These are phyloP conservation scores for Cercospora nicotianae DNA, from an alignment of 2,329 filamentous ascomycete species.

Conservation along the genomic window DNA sequence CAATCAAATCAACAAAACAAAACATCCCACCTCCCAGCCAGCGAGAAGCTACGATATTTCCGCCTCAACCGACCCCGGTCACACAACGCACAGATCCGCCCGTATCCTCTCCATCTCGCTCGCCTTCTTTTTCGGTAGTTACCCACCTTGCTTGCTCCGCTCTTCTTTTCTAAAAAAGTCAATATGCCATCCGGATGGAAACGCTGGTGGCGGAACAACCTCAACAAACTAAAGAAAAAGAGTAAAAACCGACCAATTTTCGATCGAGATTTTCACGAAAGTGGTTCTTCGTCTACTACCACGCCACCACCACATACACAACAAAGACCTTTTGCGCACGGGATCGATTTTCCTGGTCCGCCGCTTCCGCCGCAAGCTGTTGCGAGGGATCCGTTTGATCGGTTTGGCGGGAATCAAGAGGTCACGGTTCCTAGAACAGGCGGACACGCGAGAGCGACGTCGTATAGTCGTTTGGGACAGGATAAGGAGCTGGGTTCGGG, in stretches of 20 bases:
- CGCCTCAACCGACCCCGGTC: background rate
- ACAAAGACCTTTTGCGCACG: constrained; percentile 8
- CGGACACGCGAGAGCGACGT: background rate
- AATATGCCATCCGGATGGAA: constrained; percentile 7
- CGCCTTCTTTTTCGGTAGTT: constrained; percentile 5
- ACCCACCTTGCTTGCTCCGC: background rate
- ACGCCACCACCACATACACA: background rate
- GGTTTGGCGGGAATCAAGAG: background rate
- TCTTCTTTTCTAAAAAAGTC: background rate
- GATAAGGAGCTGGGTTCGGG: background rate
- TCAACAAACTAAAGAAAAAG: constrained; percentile 19
- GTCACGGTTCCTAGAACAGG: background rate
- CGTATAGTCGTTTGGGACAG: constrained; percentile 9
- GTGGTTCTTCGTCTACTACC: background rate
- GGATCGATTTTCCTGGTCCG: background rate
- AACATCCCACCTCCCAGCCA: background rate
- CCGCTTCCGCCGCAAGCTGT: constrained; percentile 4
- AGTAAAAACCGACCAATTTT: constrained; percentile 12
- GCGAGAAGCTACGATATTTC: background rate
- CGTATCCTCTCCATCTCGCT: background rate
- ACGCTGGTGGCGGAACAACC: constrained; percentile 20
- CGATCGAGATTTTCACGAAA: constrained; percentile 14
- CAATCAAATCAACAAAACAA: background rate
- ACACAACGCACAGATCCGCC: background rate
- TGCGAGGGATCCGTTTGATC: constrained; percentile 10